Base-by-base conservation (phyloP, 2,329 filamentous ascomycete genomes). In the Phaeosphaeriaceae sp. region DNA sequence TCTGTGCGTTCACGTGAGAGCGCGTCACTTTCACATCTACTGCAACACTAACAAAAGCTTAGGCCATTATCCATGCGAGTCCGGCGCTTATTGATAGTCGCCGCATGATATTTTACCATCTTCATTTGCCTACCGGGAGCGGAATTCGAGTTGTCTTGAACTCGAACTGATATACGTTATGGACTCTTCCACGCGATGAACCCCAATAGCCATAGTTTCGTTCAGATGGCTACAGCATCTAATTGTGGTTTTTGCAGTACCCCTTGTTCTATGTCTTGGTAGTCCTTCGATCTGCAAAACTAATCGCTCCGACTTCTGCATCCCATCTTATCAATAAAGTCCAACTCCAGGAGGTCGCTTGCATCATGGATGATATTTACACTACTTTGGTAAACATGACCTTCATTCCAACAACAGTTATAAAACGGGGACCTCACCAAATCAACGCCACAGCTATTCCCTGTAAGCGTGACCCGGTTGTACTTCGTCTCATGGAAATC, bases 291-390 rank as follows among this genome's bases (percentile, higher is more conserved):
- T 53, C 28, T 55, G 55, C 51, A n/a, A 37, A 39, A 8, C 4
- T 42, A 0, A 28, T 53, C 2, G 28, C 17, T 18, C 18, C 42
- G 3, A 15, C 29, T 28, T 30, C 15, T n/a, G 3, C 15, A n/a
- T 20, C 37, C 2, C 18, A 39, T 12, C 44, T 38, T 5, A 54
- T 53, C 30, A 46, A 57, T 30, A 42, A 53, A 9, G 16, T n/a
- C 17, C 47, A 47, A 23, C 39, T 60, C 1, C 49, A 54, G 4
- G 42, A 42, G 8, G 38, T 60, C 9, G 56, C 56, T 16, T 28
- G 29, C 2, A 36, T 56, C 23, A 50, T 61, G 38, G 46, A 60
- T 17, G 50, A 48, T 9, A 51, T 58, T 40, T 60, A 61, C 37
- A 37, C 30, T 11, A 42, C 23, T 3, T 30, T 61, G 1, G 56